Base-by-base conservation (phyloP, 495 filamentous ascomycete species). In the Annulohypoxylon bovei region DNA sequence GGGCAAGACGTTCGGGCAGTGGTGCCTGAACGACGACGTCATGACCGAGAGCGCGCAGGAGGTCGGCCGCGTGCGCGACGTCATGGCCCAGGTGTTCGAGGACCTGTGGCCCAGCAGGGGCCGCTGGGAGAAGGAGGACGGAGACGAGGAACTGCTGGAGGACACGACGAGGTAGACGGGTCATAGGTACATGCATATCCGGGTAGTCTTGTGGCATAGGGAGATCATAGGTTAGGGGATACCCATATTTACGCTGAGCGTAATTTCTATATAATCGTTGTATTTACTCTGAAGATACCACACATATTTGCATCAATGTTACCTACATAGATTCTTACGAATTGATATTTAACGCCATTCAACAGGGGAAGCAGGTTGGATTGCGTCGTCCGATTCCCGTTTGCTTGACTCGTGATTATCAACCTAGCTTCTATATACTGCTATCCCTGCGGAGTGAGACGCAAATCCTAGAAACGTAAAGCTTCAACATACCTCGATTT, bases 21-120 rank as follows among this genome's bases (percentile, higher is more conserved):
- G 80, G 68, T 82, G 80, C 46, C 71, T 82, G 18, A 82, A 82
- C 60, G 80, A 82, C 66, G 80, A 82, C 67, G 80, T 82, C 16
- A 75, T 72, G 68, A 77, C 75, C 14, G 77, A 79, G 59, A 75
- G 70, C 50, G 52, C 54, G 5, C 55, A 67, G 42, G 44, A 75
- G 53, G 73, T 75, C 25, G 47, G 70, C 22, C 70, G 70, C 52
- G 70, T 72, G 14, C 64, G 70, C 18, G 70, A 68, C 8, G 70
- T 72, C 23, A 72, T 72, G 47, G 18, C 59, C 9, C 54, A 72
- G 42, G 70, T 72, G 22, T 72, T 72, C 49, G 70, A 72, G 61
- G 33, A 28, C 47, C 42, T 72, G 55, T 72, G 70, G 70, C 70
- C 70, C 9, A 20, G 42, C 7, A 44, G 40, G 54, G 70, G 70